These are phyloP conservation scores for Coemansia sp. DNA, from an alignment of 192 early-diverging fungal genomes.

Conservation along the genomic window DNA sequence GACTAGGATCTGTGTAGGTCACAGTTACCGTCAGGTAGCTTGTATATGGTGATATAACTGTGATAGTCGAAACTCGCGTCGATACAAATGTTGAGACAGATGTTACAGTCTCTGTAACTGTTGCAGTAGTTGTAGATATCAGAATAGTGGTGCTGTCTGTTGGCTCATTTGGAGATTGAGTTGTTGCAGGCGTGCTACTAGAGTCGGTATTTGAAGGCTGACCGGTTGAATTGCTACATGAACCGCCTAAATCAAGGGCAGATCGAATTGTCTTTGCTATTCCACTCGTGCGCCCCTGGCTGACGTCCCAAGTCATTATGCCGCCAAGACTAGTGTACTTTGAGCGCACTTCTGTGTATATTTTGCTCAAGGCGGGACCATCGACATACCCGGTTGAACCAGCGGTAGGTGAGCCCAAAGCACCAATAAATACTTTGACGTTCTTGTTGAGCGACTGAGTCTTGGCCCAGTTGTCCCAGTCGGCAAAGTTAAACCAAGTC, in stretches of 20 bases:
- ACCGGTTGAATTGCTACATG: conserved; percentile 18
- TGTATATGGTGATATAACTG: conserved; percentile 20
- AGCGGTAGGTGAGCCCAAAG: conserved; percentile 59
- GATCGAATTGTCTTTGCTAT: conserved; percentile 30
- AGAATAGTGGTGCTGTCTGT: neutral
- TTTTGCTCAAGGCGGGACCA: conserved; percentile 31
- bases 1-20: conserved; percentile 13
- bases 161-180: conserved; percentile 9
- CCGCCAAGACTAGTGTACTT: conserved; percentile 63
- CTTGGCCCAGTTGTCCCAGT: conserved; percentile 69
- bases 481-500: conserved; percentile 58
- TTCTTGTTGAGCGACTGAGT: conserved; percentile 59
- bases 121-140: conserved; percentile 10
- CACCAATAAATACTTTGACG: conserved; percentile 60
- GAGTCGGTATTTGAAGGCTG: conserved; percentile 4
- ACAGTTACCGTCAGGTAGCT: conserved; percentile 20
- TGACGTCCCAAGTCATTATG: conserved; percentile 70
- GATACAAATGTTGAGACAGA: conserved; percentile 42
- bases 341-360: conserved; percentile 49
- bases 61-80: conserved; percentile 4
- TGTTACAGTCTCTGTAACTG: conserved; percentile 31
- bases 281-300: conserved; percentile 43
- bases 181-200: neutral
- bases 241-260: conserved; percentile 20
- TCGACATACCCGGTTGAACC: conserved; percentile 59